Evolutionary conservation across 495 filamentous ascomycete genomes (phyloP).

Genomic region (Talaromyces proteolyticus): DNA sequence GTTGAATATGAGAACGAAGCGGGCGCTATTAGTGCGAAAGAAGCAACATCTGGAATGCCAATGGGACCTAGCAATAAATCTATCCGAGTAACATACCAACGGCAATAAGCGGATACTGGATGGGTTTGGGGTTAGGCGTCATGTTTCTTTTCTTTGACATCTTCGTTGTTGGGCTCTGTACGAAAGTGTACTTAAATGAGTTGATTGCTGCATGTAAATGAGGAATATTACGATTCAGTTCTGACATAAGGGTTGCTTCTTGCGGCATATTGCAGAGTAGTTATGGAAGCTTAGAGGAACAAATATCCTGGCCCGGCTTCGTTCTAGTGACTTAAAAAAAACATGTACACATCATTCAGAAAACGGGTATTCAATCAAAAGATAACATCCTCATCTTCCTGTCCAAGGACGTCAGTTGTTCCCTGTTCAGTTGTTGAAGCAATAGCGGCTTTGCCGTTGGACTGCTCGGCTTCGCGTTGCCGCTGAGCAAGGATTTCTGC

Average conservation of each 20-base stretch:
- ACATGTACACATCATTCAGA: neutral
- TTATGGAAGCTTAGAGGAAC: no score
- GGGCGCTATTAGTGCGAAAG: slow-evolving; percentile 91
- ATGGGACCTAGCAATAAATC: slow-evolving; percentile 64
- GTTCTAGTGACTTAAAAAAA: no score
- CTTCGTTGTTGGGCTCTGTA: neutral
- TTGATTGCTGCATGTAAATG: neutral
- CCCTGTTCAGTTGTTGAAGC: slow-evolving; percentile 32
- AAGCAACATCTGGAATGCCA: slow-evolving; percentile 85
- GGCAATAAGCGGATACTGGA: slow-evolving; percentile 50
- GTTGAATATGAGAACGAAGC: slow-evolving; percentile 91
- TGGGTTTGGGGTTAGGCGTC: slow-evolving; percentile 1
- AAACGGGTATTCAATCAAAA: slow-evolving; percentile 51
- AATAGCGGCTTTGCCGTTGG: slow-evolving; percentile 13
- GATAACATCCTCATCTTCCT: slow-evolving; percentile 92
- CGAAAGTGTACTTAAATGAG: neutral
- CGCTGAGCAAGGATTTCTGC: slow-evolving; percentile 62
- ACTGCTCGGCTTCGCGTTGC: slow-evolving; percentile 36
- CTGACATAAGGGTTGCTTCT: neutral
- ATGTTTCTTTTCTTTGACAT: neutral
- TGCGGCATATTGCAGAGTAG: no score
- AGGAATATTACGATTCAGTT: neutral
- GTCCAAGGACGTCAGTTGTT: slow-evolving; percentile 65
- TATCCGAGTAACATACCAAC: slow-evolving; percentile 86
- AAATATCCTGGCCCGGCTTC: neutral